Conservation (phyloP, 768 basidiomycete genomes). For the Lentinula sp. region DNA sequence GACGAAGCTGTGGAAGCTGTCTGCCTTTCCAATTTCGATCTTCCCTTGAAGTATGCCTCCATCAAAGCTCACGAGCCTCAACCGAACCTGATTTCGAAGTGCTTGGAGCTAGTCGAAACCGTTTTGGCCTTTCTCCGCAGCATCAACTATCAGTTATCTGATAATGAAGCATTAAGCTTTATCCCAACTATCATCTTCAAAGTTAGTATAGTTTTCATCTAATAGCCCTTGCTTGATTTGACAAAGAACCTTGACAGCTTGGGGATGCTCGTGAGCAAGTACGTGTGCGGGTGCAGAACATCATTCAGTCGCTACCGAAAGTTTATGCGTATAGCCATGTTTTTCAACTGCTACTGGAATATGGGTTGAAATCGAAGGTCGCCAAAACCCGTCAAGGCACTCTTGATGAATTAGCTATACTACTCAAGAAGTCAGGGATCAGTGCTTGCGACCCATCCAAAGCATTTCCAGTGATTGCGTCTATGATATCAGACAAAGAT, state of each 20-base stretch:
- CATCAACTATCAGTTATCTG: conserved; percentile 72
- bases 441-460: conserved; percentile 75
- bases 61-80: conserved; percentile 88
- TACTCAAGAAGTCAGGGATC: conserved; percentile 80
- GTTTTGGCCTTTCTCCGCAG: conserved; percentile 70
- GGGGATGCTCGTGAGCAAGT: conserved; percentile 88
- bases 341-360: conserved; percentile 81
- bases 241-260: conserved; percentile 45
- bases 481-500: conserved; percentile 86
- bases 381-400: conserved; percentile 87
- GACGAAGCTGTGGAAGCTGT: conserved; percentile 55
- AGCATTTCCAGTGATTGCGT: conserved; percentile 70
- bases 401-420: conserved; percentile 71
- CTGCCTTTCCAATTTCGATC: conserved; percentile 83
- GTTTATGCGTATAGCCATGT: conserved; percentile 92
- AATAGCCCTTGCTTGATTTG: not conserved
- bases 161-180: conserved; percentile 82
- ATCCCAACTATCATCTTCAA: conserved; percentile 87
- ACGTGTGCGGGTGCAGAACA: conserved; percentile 71
- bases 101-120: conserved; percentile 80
- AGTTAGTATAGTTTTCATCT: conserved; percentile 33
- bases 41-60: conserved; percentile 90
- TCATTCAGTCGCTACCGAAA: conserved; percentile 80
- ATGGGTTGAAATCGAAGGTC: conserved; percentile 86
- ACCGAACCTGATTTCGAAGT: conserved; percentile 82